These are phyloP conservation scores for Pseudoperonospora humuli DNA, from an alignment of 352 stramenopile genomes.

Conservation along the genomic window DNA sequence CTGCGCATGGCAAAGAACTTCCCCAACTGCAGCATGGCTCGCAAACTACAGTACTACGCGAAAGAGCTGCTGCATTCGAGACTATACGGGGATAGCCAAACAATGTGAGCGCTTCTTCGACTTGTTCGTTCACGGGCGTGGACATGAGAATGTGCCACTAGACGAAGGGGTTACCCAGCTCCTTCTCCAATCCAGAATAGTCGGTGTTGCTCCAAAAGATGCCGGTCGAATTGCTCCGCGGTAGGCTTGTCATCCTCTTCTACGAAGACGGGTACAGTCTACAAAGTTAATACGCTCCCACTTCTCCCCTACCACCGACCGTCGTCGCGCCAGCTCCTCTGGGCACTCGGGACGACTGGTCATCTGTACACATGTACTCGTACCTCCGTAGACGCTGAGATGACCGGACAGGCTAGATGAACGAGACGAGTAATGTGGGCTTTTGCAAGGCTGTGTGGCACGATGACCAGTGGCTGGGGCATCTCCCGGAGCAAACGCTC, in stretches of 20 bases:
- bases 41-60: slow-evolving; percentile 73
- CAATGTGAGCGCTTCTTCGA: too few species aligned
- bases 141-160: background rate
- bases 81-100: slow-evolving; percentile 38
- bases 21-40: slow-evolving; percentile 47
- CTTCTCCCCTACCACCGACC: background rate
- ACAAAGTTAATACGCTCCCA: slow-evolving; percentile 19
- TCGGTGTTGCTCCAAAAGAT: slow-evolving; percentile 53
- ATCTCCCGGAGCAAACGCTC: slow-evolving; percentile 15
- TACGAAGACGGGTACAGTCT: slow-evolving; percentile 18
- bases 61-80: slow-evolving; percentile 58
- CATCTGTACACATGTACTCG: slow-evolving; percentile 18
- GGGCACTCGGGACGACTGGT: slow-evolving; percentile 8
- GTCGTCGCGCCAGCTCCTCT: slow-evolving; percentile 10
- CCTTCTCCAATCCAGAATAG: slow-evolving; percentile 75
- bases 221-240: slow-evolving; percentile 33
- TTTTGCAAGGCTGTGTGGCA: slow-evolving; percentile 30
- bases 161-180: slow-evolving; percentile 31
- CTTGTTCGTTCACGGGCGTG: slow-evolving; percentile 1
- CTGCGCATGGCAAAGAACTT: slow-evolving; percentile 45
- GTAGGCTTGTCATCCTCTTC: slow-evolving; percentile 27
- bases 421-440: slow-evolving; percentile 57
- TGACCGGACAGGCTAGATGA: slow-evolving; percentile 50
- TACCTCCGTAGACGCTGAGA: slow-evolving; percentile 47
- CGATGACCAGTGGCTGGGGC: slow-evolving; percentile 9